phyloP scores from a whole-genome alignment of 2,329 filamentous ascomycete genomes.

The Fusarium neocosmosporiellum region DNA sequence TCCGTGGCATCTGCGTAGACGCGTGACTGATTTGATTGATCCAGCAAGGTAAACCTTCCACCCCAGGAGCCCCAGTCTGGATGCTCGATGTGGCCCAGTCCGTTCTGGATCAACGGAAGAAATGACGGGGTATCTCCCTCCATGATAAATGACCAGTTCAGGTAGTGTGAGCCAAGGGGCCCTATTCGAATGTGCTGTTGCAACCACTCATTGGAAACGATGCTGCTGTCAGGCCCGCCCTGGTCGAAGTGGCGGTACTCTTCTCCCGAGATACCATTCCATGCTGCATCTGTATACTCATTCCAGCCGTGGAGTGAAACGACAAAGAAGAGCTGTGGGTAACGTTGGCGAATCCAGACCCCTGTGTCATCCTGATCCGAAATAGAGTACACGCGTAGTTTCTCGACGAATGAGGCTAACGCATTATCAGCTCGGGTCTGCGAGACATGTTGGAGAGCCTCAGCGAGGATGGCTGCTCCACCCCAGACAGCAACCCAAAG shows the following conservation, averaged over 20 bases:
- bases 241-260: constrained; percentile 2
- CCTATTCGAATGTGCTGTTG: constrained; percentile 62
- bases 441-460: constrained; percentile 54
- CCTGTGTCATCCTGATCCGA: constrained; percentile 69
- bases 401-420: constrained; percentile 49
- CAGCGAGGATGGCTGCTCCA: constrained; percentile 62
- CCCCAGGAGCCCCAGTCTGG: constrained; percentile 62
- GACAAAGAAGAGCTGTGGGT: constrained; percentile 66
- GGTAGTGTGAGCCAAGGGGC: constrained; percentile 54
- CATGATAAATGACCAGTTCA: constrained; percentile 58
- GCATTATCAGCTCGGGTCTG: constrained; percentile 42
- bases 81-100: constrained; percentile 55
- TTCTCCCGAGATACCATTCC: constrained; percentile 60
- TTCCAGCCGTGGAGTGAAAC: constrained; percentile 65
- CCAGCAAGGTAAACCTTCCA: constrained; percentile 52
- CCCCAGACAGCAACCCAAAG: constrained; percentile 65
- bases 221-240: constrained; percentile 30
- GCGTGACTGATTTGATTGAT: constrained; percentile 37
- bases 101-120: constrained; percentile 49
- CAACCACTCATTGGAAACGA: constrained; percentile 62
- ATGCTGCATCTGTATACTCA: constrained; percentile 63
- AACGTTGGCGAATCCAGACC: constrained; percentile 63
- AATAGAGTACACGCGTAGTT: constrained; percentile 64
- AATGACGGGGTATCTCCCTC: constrained; percentile 64
- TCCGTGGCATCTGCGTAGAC: constrained; percentile 38